Conservation (phyloP, 169 alveolate species). For the Plasmodium inui region DNA sequence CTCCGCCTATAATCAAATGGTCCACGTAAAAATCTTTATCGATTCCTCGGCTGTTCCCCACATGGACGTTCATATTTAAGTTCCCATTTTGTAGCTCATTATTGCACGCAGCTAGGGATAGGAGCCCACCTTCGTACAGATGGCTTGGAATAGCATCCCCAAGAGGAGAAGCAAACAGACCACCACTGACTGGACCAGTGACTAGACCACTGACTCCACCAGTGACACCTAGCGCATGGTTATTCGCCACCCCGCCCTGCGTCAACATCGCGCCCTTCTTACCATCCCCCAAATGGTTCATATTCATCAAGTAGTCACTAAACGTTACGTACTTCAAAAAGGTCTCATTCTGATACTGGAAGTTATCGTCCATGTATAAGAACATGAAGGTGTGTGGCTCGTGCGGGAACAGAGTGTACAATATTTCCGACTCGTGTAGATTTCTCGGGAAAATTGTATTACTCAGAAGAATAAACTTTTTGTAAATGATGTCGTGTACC, state of each 20-base stretch:
- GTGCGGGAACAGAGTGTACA: constrained; percentile 50
- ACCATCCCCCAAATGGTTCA: background rate
- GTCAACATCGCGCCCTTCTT: background rate
- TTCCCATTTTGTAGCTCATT: background rate
- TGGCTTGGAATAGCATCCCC: background rate
- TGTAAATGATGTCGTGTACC: constrained; percentile 63
- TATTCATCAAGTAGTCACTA: constrained; percentile 29
- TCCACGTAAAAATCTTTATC: constrained; percentile 63
- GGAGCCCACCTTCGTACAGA: background rate
- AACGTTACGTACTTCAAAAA: constrained; percentile 33
- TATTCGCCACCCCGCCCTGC: background rate
- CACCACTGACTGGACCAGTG: background rate
- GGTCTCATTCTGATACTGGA: constrained; percentile 54
- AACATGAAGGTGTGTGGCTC: constrained; percentile 63
- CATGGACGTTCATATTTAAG: background rate
- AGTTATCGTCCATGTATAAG: constrained; percentile 36
- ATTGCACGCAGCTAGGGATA: constrained; percentile 2
- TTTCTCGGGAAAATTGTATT: constrained; percentile 53
- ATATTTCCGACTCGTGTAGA: constrained; percentile 37
- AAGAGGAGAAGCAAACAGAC: background rate
- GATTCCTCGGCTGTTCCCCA: background rate
- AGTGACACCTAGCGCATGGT: background rate
- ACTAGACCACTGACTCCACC: background rate
- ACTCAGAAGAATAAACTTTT: constrained; percentile 42
- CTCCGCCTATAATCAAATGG: constrained; percentile 37